Evolutionary conservation across 192 early-diverging fungal genomes (phyloP), one percentile per base, ranked within the genome.

Genomic region (Coemansia sp.): DNA sequence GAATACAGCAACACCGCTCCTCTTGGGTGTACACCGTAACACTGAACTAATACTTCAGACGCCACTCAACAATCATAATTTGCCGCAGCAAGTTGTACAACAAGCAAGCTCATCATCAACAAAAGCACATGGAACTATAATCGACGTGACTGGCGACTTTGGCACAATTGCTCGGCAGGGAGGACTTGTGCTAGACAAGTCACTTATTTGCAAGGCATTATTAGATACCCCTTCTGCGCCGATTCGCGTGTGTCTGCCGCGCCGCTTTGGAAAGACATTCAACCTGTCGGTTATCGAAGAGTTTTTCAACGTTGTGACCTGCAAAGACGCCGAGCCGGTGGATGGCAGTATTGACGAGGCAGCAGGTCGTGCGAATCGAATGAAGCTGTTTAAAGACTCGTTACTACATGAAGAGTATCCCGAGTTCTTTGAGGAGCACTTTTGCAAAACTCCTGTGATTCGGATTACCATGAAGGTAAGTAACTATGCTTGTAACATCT

Each of bases 241-340:
- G 60, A 21, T 21, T 21, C 19, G 19, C 19, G 19, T 21, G 19
- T 21, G 19, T 21, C 19, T 21, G 19, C 19, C 67, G 3, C 50
- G 60, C 6, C 60, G 60, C 1, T 70, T 63, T 38, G 60, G 67
- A 14, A 64, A 63, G 50, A 59, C 41, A 11, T 70, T 70, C 62
- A 70, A 64, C 27, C 38, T 70, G 11, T 70, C 57, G 39, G 58
- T 70, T 25, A 41, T 70, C 5, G 62, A 60, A 38, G 57, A 60
- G 62, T 65, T 70, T 37, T 65, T 70, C 52, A 70, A 70, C 52
- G 43, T 60, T n/a, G n/a, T n/a, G n/a, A n/a, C n/a, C n/a, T n/a
- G n/a, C n/a, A n/a, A n/a, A n/a, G n/a, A n/a, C n/a, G n/a, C n/a
- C n/a, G n/a, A n/a, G n/a, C n/a, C n/a, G n/a, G n/a, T n/a, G n/a